phyloP scores from a whole-genome alignment of 1,284 basidiomycete species.

The Cutaneotrichosporon cyanovorans region DNA sequence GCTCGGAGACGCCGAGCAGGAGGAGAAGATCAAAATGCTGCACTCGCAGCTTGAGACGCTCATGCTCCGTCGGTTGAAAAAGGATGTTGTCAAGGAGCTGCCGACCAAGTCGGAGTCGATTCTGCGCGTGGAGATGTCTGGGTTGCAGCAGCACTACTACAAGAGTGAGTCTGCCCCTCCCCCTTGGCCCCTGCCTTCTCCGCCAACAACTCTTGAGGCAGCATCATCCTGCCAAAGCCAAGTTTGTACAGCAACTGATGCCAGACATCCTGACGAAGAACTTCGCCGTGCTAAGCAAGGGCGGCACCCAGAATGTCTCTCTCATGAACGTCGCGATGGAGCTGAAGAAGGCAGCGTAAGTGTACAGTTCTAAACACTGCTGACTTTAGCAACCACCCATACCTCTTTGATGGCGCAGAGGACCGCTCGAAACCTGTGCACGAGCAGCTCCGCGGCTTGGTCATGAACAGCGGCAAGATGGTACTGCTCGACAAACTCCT shows the following conservation, averaged over 20 bases:
- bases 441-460: slow-evolving; percentile 86
- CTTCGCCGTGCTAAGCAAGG: slow-evolving; percentile 84
- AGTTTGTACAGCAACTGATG: too few species aligned
- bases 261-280: slow-evolving; percentile 90
- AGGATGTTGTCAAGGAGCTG: slow-evolving; percentile 92
- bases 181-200: too few species aligned
- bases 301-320: slow-evolving; percentile 78
- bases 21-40: slow-evolving; percentile 86
- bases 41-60: slow-evolving; percentile 87
- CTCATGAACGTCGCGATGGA: slow-evolving; percentile 95
- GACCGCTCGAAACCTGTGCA: slow-evolving; percentile 57
- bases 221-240: too few species aligned
- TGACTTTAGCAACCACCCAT: slow-evolving; percentile 69
- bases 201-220: too few species aligned
- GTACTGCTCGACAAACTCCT: slow-evolving; percentile 93
- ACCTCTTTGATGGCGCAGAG: slow-evolving; percentile 95
- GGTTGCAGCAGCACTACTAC: slow-evolving; percentile 96
- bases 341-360: slow-evolving; percentile 80
- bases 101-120: slow-evolving; percentile 98
- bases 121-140: slow-evolving; percentile 93
- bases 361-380: slow-evolving; percentile 14
- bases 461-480: slow-evolving; percentile 98
- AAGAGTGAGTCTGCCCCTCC: slow-evolving; percentile 57
- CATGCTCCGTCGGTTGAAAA: slow-evolving; percentile 92
- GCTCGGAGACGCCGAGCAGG: slow-evolving; percentile 84